Conservation (phyloP, 2,329 filamentous ascomycete genomes). For the Microsporum audouinii region DNA sequence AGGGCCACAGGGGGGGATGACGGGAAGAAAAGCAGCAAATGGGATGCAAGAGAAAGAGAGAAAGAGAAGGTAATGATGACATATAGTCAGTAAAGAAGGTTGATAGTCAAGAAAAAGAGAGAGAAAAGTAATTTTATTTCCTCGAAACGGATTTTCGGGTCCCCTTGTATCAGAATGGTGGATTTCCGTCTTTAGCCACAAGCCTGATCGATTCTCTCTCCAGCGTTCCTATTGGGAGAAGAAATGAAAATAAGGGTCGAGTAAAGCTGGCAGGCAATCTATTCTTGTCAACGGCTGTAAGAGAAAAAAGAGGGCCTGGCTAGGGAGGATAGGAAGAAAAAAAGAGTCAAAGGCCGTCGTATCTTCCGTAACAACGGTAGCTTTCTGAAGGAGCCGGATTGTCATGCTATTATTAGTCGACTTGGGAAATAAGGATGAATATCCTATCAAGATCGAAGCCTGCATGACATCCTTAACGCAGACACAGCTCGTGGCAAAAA, state of each 20-base stretch:
- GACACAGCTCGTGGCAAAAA: not conserved
- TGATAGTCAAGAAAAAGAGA: not conserved
- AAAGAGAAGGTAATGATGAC: not conserved
- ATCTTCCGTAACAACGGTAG: too few relatives aligned
- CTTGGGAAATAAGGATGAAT: not conserved
- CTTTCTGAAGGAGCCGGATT: too few relatives aligned
- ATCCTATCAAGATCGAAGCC: not conserved
- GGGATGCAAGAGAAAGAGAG: not conserved
- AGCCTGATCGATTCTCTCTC: not conserved
- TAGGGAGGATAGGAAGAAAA: not conserved
- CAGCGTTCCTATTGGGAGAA: not conserved
- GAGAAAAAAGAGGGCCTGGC: not conserved
- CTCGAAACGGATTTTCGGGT: slow-evolving; percentile 2
- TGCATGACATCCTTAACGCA: not conserved
- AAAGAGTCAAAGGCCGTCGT: not conserved
- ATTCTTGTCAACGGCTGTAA: not conserved
- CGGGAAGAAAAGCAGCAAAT: not conserved
- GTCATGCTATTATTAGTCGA: too few relatives aligned
- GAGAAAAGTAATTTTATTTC: not conserved
- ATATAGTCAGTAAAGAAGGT: not conserved
- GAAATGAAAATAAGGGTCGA: not conserved
- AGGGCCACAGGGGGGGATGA: not conserved
- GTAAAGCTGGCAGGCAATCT: not conserved
- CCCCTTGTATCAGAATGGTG: not conserved
- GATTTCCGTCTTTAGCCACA: not conserved